phyloP scores from a whole-genome alignment of 1,139 yeast genomes.

The Taphrina populina region DNA sequence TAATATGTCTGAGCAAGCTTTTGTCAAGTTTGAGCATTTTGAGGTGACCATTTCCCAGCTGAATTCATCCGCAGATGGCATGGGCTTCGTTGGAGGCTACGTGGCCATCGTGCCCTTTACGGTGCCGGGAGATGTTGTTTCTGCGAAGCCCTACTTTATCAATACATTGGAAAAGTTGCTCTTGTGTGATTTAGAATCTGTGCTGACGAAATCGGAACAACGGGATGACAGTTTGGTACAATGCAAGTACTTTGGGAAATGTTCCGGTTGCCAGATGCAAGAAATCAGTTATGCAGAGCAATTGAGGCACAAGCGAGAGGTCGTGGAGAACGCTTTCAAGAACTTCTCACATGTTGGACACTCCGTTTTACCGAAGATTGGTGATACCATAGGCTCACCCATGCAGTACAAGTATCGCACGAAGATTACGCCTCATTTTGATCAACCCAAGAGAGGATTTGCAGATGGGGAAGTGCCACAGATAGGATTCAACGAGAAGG shows the following conservation, averaged over 20 bases:
- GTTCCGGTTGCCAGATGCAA: constrained; percentile 94
- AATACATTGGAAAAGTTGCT: constrained; percentile 18
- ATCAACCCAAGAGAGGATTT: constrained; percentile 59
- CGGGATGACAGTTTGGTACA: constrained; percentile 58
- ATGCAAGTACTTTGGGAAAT: constrained; percentile 76
- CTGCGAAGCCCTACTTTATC: constrained; percentile 57
- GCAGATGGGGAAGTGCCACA: constrained; percentile 49
- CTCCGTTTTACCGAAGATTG: constrained; percentile 56
- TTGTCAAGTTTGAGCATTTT: constrained; percentile 50
- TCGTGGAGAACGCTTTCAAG: constrained; percentile 77
- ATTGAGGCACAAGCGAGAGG: constrained; percentile 65
- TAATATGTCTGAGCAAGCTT: constrained; percentile 48
- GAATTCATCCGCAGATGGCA: constrained; percentile 53
- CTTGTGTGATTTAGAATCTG: constrained; percentile 68
- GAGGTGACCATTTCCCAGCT: constrained; percentile 60
- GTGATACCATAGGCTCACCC: constrained; percentile 76
- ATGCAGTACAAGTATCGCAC: constrained; percentile 75
- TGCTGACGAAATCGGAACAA: constrained; percentile 51
- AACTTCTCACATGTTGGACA: constrained; percentile 60
- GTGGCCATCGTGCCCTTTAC: constrained; percentile 78
- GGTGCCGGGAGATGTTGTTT: constrained; percentile 77
- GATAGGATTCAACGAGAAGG: constrained; percentile 81
- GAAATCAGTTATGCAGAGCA: constrained; percentile 71
- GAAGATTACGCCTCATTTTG: constrained; percentile 93
- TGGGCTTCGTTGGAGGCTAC: constrained; percentile 43